Evolutionary conservation across 164 flowering plant species (phyloP), one percentile per base, ranked within the genome.

Genomic region (Aristolochia californica): DNA sequence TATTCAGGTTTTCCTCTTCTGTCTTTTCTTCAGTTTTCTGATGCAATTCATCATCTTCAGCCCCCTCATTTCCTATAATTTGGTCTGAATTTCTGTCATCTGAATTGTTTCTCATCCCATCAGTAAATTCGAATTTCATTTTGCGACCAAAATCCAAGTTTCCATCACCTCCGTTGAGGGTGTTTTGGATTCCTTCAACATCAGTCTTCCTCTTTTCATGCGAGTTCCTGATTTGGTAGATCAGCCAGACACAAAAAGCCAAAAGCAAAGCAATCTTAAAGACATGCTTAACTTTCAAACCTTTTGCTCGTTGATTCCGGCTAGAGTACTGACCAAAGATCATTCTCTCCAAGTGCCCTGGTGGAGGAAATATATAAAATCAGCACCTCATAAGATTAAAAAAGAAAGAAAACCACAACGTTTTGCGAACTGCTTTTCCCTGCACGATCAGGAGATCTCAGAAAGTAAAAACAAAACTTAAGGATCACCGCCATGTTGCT

Each of bases 241-340:
- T 60, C 56, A 89, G 69, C 97, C 97, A 89, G 62, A 84, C 70
- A 75, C 86, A 81, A 48, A 87, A 72, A 23, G 82, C 90, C 61
- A 89, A 66, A 70, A 87, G 61, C 58, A 87, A 55, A 63, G 75
- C 72, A 45, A 84, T 57, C 66, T 84, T 86, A 48, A 89, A 68
- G 44, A 70, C 66, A 59, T 75, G 85, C 71, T 84, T 87, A 12
- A 67, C 65, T 74, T 65, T 84, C 57, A 77, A 27, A 30, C 88
- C 81, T 70, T 69, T 89, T 27, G 83, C 65, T 70, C 87, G 80
- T 49, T 71, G 75, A 62, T 38, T 77, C 62, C 90, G 78, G 67
- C 81, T 74, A 12, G 80, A 63, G 0, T 76, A 66, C 53, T 75
- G 79, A 66, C 66, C 68, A 59, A 74, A 55, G 86, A 81, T 84